These are phyloP conservation scores for Yamadazyma jaroonii DNA, from an alignment of 1,139 yeast genomes.

Conservation along the genomic window DNA sequence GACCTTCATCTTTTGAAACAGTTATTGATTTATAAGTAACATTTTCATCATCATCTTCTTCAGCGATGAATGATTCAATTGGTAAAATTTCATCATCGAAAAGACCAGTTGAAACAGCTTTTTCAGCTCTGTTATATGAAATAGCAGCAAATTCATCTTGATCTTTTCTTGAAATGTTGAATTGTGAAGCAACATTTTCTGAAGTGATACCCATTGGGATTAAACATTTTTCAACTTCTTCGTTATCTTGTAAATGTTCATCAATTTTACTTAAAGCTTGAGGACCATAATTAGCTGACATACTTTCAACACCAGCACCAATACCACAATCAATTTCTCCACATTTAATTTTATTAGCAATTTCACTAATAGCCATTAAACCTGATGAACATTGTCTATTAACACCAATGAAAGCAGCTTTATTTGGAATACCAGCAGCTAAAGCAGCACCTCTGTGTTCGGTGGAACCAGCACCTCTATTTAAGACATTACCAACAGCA, in stretches of 20 bases:
- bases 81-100: slow-evolving; percentile 89
- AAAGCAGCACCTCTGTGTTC: slow-evolving; percentile 81
- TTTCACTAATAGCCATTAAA: slow-evolving; percentile 81
- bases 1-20: slow-evolving; percentile 85
- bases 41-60: slow-evolving; percentile 50
- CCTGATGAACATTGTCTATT: slow-evolving; percentile 97
- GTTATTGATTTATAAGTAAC: slow-evolving; percentile 37
- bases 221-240: slow-evolving; percentile 31
- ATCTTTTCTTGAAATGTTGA: slow-evolving; percentile 58
- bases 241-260: slow-evolving; percentile 30
- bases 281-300: slow-evolving; percentile 83
- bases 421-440: slow-evolving; percentile 49
- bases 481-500: slow-evolving; percentile 84
- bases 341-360: slow-evolving; percentile 80
- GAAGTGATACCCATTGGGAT: slow-evolving; percentile 79
- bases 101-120: slow-evolving; percentile 65
- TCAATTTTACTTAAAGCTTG: slow-evolving; percentile 65
- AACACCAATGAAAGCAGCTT: slow-evolving; percentile 74
- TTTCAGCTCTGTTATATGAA: slow-evolving; percentile 81
- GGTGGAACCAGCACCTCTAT: slow-evolving; percentile 87
- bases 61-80: slow-evolving; percentile 51
- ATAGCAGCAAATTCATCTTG: slow-evolving; percentile 88
- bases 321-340: slow-evolving; percentile 92
- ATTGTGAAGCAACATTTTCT: slow-evolving; percentile 45
- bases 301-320: slow-evolving; percentile 91